Percentiles rank a stretch among this genome's conserved stretches.
These are phyloP conservation scores for Pyricularia sp. DNA, from an alignment of 2,329 filamentous ascomycete species.

Conservation along the genomic window DNA sequence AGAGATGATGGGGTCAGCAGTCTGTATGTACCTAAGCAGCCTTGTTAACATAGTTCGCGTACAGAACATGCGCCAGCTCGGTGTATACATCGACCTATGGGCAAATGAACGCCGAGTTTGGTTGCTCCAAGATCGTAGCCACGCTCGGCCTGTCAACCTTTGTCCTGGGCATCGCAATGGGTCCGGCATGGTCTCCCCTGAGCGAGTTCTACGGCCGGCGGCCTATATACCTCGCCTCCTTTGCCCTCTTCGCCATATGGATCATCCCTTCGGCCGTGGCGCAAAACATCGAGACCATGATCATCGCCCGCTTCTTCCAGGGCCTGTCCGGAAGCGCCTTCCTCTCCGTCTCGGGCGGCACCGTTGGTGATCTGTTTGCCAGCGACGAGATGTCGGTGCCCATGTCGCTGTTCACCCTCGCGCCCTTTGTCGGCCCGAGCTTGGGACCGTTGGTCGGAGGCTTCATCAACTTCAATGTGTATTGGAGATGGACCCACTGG, in stretches of 20 bases:
- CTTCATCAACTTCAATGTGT: slow-evolving; percentile 64
- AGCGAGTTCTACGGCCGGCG: slow-evolving; percentile 73
- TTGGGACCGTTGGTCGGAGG: slow-evolving; percentile 55
- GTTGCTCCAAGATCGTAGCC: slow-evolving; percentile 55
- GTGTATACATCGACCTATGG: slow-evolving; percentile 75
- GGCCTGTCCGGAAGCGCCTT: slow-evolving; percentile 59
- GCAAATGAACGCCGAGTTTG: slow-evolving; percentile 65
- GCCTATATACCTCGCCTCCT: slow-evolving; percentile 66
- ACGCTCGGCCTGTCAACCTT: slow-evolving; percentile 74
- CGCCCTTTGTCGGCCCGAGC: slow-evolving; percentile 50
- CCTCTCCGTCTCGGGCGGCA: slow-evolving; percentile 66
- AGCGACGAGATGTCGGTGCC: slow-evolving; percentile 58
- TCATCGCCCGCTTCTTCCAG: slow-evolving; percentile 66
- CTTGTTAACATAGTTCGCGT: background rate
- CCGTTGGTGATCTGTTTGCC: slow-evolving; percentile 67
- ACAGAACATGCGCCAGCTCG: slow-evolving; percentile 49
- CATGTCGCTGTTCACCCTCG: slow-evolving; percentile 68
- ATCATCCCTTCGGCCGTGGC: slow-evolving; percentile 71
- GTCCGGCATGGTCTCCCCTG: slow-evolving; percentile 50
- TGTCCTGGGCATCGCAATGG: slow-evolving; percentile 59
- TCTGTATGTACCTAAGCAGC: background rate
- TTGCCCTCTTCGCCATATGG: slow-evolving; percentile 64
- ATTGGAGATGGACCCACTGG: slow-evolving; percentile 79
- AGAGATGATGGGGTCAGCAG: background rate
- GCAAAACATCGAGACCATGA: slow-evolving; percentile 67